A percentile compares a stretch with the other conserved stretches of the same genome.
Evolutionary conservation across 176 grass and related monocot species (phyloP).

Genomic region (Rhynchospora breviuscula): DNA sequence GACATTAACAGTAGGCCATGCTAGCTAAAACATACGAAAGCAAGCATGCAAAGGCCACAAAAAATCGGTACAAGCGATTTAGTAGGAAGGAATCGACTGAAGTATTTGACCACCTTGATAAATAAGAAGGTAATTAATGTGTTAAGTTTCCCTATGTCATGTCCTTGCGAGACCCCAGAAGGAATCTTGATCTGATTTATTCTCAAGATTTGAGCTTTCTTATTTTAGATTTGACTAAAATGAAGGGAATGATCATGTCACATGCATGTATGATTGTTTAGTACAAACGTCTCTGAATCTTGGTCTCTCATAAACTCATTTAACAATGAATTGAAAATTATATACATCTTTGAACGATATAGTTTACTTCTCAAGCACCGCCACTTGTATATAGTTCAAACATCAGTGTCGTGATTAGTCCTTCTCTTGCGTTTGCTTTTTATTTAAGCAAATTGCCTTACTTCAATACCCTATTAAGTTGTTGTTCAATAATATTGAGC

Average conservation of each 20-base stretch:
- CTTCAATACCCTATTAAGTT: background rate
- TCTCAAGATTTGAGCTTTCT: constrained; percentile 27
- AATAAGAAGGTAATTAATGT: constrained; percentile 25
- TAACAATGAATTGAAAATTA: background rate
- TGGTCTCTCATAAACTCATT: constrained; percentile 6
- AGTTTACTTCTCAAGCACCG: background rate
- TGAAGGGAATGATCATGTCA: constrained; percentile 30
- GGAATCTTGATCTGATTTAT: constrained; percentile 32
- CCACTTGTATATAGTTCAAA: background rate
- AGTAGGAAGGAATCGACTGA: background rate
- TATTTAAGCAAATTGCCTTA: background rate
- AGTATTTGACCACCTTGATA: constrained; percentile 25
- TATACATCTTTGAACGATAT: background rate
- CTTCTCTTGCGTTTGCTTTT: background rate
- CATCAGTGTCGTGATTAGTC: background rate
- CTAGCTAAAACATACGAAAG: background rate
- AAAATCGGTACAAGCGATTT: background rate
- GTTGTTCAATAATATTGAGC: background rate
- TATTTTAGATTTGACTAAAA: constrained; percentile 27
- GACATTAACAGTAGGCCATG: no score
- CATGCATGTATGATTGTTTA: constrained; percentile 20
- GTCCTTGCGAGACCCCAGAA: constrained; percentile 16
- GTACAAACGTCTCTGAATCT: constrained; percentile 7
- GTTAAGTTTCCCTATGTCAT: constrained; percentile 19
- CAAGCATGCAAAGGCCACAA: background rate